Percentiles rank a stretch among this genome's conserved stretches.
Conservation (phyloP, 2,329 filamentous ascomycete genomes). For the Pseudogymnoascus sp. region DNA sequence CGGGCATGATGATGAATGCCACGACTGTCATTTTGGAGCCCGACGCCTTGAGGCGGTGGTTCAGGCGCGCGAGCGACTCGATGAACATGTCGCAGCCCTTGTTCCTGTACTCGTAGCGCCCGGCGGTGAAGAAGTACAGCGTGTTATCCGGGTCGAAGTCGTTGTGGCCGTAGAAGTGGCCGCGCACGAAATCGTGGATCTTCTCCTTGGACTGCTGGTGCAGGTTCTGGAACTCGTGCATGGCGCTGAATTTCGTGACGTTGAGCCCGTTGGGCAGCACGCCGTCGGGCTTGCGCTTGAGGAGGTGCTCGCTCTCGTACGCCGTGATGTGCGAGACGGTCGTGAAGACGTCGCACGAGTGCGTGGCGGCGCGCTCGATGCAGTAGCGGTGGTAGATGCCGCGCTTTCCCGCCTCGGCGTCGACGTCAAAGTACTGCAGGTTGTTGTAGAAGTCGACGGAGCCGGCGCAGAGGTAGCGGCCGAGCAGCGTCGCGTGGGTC, state of each 20-base stretch:
- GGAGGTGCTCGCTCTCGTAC: conserved; percentile 92
- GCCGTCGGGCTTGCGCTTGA: conserved; percentile 96
- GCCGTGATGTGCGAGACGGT: conserved; percentile 98
- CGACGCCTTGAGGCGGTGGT: conserved; percentile 77
- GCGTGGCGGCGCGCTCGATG: conserved; percentile 88
- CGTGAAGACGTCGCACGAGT: conserved; percentile 92
- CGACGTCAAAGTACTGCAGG: conserved; percentile 91
- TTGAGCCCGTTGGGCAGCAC: conserved; percentile 95
- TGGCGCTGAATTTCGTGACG: conserved; percentile 95
- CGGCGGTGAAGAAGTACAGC: conserved; percentile 93
- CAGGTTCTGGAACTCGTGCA: conserved; percentile 98
- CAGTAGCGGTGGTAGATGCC: conserved; percentile 98
- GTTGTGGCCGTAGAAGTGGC: conserved; percentile 97
- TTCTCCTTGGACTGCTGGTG: conserved; percentile 96
- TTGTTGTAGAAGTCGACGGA: conserved; percentile 99
- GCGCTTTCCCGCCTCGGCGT: conserved; percentile 92
- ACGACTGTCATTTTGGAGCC: conserved; percentile 92
- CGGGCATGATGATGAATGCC: conserved; percentile 97
- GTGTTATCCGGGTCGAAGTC: conserved; percentile 97
- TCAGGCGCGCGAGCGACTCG: conserved; percentile 86
- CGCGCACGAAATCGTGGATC: conserved; percentile 95
- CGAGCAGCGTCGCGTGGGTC: conserved; percentile 90
- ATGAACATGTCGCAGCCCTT: conserved; percentile 99
- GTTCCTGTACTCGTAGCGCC: conserved; percentile 95
- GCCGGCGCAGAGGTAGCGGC: conserved; percentile 91